These are phyloP conservation scores for Xylariaceae sp. DNA, from an alignment of 2,329 filamentous ascomycete genomes.

Conservation along the genomic window DNA sequence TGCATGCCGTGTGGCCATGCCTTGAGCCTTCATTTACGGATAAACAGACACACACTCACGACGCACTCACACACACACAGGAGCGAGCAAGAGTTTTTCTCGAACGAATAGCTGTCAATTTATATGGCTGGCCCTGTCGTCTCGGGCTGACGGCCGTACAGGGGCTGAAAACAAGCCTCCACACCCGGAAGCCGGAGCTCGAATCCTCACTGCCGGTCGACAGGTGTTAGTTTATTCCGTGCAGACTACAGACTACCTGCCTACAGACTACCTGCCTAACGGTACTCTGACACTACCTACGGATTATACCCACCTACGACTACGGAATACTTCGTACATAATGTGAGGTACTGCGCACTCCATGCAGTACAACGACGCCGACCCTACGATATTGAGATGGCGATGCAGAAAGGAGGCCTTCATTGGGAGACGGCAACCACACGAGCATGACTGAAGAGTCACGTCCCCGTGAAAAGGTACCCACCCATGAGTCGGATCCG, in stretches of 20 bases:
- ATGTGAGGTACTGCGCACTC: no score
- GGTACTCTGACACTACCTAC: no score
- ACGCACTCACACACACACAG: no score
- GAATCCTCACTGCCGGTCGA: background rate
- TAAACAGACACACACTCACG: no score
- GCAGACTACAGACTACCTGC: no score
- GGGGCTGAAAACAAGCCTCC: background rate
- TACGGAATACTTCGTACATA: no score
- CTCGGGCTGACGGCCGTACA: background rate
- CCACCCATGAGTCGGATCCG: background rate
- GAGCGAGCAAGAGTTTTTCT: no score
- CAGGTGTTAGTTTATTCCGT: background rate
- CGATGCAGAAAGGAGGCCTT: background rate
- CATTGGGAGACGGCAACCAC: background rate
- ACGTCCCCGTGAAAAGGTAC: background rate
- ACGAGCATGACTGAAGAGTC: background rate
- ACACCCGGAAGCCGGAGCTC: background rate
- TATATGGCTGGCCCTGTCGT: background rate
- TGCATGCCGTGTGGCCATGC: background rate
- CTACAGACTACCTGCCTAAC: no score
- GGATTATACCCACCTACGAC: no score
- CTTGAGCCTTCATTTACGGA: background rate
- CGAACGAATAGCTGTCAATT: no score
- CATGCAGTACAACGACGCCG: background rate
- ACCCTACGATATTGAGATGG: background rate